Base-by-base conservation (phyloP, 768 basidiomycete species). In the Sporobolomyces phaffii region DNA sequence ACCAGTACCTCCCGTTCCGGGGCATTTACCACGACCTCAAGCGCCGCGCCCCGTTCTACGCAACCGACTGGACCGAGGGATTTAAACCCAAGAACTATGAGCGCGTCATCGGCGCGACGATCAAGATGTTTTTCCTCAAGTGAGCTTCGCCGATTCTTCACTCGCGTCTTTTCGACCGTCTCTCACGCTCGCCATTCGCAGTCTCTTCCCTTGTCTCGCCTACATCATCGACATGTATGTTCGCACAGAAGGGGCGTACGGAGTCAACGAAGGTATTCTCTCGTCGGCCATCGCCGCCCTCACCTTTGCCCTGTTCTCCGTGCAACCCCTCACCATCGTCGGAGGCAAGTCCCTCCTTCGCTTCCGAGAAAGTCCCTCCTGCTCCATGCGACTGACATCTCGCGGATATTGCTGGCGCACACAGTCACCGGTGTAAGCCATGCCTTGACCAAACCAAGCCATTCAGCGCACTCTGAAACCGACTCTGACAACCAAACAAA, bases 151-250 rank as follows among this genome's bases (percentile, higher is more conserved):
- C 38, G 38, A 9, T 17, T 38, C 38, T 38, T 38, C 10, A 38
- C 38, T 38, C 38, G 38, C n/a, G n/a, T n/a, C n/a, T n/a, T n/a
- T n/a, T n/a, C n/a, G n/a, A n/a, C n/a, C n/a, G 38, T 9, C 38
- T 52, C 20, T 22, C 26, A 41, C 22, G 20, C 20, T 40, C 36
- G 38, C 51, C 49, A 24, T 45, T 8, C 34, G 7, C 72, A 88
- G 88, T 69, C 85, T 91, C n/a, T 81, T 92, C 22, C 90, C 91
- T 17, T 29, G 49, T 26, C 61, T 64, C 26, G 47, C 93, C 2
- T 96, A 96, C 77, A 91, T 90, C 26, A 77, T 96, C 58, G 90
- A 93, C 75, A 80, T 96, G 18, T 94, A 93, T 76, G 89, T 93
- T 33, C 65, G 73, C 77, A 91, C 90, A 0, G 91, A 91, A 1